These are phyloP conservation scores for Neckera pumila DNA, from an alignment of 225 moss, liverwort and hornwort species.

Conservation along the genomic window DNA sequence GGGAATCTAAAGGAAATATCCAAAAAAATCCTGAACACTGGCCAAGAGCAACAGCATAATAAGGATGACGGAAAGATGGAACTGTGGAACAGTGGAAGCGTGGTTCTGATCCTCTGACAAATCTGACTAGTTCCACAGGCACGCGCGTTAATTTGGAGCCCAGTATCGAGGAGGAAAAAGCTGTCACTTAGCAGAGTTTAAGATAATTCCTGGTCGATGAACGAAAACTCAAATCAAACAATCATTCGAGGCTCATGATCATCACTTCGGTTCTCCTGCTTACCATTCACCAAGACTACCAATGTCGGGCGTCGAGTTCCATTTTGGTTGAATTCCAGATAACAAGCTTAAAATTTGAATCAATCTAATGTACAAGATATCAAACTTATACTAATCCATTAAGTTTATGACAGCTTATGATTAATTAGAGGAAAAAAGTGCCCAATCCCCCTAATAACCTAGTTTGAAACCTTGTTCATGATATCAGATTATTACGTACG, in stretches of 20 bases:
- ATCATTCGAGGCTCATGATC: not conserved
- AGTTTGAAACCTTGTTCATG: not conserved
- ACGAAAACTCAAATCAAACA: not conserved
- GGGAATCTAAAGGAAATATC: not conserved
- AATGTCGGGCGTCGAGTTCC: not conserved
- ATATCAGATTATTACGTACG: not conserved
- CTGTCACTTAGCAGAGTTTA: not conserved
- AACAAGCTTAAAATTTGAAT: not conserved
- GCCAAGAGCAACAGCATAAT: not conserved
- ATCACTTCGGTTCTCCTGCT: not conserved
- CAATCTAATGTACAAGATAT: not conserved
- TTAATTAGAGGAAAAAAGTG: not conserved
- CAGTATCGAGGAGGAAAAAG: not conserved
- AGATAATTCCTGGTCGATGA: not conserved
- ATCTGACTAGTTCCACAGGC: not conserved
- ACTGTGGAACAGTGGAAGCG: not conserved
- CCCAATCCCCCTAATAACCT: not conserved
- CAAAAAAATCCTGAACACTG: not conserved
- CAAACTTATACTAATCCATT: not conserved
- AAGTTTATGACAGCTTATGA: too few relatives aligned
- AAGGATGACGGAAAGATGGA: not conserved
- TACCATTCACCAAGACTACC: not conserved
- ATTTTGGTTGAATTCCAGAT: not conserved
- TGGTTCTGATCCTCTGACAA: not conserved
- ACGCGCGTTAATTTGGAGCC: not conserved